These are phyloP conservation scores for Macrophomina phaseolina DNA, from an alignment of 2,329 filamentous ascomycete species.

Conservation along the genomic window DNA sequence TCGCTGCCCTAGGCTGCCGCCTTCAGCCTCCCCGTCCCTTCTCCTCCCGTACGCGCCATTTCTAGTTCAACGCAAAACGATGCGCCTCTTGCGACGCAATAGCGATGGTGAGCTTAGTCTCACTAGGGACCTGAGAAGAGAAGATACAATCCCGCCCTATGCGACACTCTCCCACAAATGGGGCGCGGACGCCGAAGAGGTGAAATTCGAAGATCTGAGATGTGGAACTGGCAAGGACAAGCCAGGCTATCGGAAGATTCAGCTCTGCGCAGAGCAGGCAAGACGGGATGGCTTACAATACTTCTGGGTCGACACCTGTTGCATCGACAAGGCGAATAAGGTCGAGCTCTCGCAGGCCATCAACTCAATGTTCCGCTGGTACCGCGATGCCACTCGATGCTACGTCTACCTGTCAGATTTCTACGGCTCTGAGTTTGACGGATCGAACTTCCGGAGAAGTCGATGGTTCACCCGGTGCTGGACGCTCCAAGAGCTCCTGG, in stretches of 20 bases:
- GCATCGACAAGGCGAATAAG: slow-evolving; percentile 31
- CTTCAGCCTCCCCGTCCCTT: too few relatives aligned
- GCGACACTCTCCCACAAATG: slow-evolving; percentile 28
- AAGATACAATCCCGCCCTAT: background rate
- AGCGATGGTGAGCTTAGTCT: background rate
- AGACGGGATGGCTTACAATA: background rate
- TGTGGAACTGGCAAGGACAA: background rate
- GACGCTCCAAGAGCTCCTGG: slow-evolving; percentile 29
- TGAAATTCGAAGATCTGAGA: background rate
- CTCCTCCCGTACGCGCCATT: too few relatives aligned
- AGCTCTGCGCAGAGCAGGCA: background rate
- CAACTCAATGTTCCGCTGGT: slow-evolving; percentile 34
- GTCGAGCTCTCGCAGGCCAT: slow-evolving; percentile 31
- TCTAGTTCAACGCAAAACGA: background rate
- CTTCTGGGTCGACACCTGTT: slow-evolving; percentile 36
- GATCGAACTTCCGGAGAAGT: background rate
- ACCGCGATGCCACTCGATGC: slow-evolving; percentile 29
- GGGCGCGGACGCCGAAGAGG: slow-evolving; percentile 11
- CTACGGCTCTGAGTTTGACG: background rate
- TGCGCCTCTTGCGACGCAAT: background rate
- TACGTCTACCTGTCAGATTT: slow-evolving; percentile 30
- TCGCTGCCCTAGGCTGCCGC: too few relatives aligned
- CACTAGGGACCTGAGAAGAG: background rate
- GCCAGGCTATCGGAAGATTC: slow-evolving; percentile 1
- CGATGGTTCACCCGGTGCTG: slow-evolving; percentile 28